Base-by-base conservation (phyloP, 805 yeast species). In the Lipomyces orientalis region DNA sequence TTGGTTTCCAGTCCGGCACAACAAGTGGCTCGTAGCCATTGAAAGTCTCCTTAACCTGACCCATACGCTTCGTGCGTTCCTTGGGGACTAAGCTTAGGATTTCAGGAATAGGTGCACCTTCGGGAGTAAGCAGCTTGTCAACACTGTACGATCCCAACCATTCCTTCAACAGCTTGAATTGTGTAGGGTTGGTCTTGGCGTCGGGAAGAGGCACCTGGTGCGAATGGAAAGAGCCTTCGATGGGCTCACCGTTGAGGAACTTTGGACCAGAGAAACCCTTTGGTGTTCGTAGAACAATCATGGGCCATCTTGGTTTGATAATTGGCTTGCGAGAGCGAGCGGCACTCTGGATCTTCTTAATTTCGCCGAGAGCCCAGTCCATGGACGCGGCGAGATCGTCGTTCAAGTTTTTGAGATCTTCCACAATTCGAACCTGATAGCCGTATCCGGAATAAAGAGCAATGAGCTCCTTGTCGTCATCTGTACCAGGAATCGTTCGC, bases 271-370 rank as follows among this genome's bases (percentile, higher is more conserved):
- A 65, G 63, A 61, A 68, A 3, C 73, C 73, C 64, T 71, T 71
- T 12, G 73, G 73, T 8, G 73, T 66, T 33, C 72, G 73, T 31
- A 71, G 70, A n/a, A 71, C 68, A 31, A 71, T 66, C 70, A 71
- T 66, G 56, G 73, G 73, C 70, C 70, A 71, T 14, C 72, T 61
- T 16, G 73, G 72, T 59, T 69, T 68, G 56, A 71, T 60, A 37
- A 66, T 62, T 14, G 70, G 68, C 57, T 37, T 61, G 37, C 68
- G 68, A 31, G 65, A 19, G 37, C 73, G 72, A 5, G 73, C 73
- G 9, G 67, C 68, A 35, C 60, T 57, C 62, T 71, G 73, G 59
- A 69, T 69, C 29, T 56, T 60, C 55, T 58, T 60, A 64, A 71
- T 68, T 37, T 60, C 68, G 31, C 58, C 63, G 31, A 66, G 43